Evolutionary conservation across 2,329 filamentous ascomycete genomes (phyloP).

Genomic region (Penicillium decumbens): DNA sequence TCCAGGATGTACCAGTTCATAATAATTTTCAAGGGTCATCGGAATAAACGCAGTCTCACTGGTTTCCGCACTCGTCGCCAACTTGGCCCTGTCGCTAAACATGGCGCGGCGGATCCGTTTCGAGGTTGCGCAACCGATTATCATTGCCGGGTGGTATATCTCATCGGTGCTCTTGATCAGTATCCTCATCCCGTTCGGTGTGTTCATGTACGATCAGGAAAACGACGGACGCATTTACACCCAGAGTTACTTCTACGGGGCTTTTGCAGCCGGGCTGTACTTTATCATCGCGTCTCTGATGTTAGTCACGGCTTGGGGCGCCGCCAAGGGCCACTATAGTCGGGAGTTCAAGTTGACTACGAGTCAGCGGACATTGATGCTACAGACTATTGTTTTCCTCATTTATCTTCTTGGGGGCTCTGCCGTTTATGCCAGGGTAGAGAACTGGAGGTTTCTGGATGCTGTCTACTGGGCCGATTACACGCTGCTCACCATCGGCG

Average conservation of each 20-base stretch:
- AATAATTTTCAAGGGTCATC: constrained; percentile 39
- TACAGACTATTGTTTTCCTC: constrained; percentile 42
- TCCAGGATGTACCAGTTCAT: background rate
- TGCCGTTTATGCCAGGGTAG: constrained; percentile 36
- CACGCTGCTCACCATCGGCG: constrained; percentile 35
- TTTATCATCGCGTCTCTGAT: constrained; percentile 53
- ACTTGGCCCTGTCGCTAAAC: constrained; percentile 54
- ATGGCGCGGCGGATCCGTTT: constrained; percentile 56
- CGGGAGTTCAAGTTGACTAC: constrained; percentile 54
- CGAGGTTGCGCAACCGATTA: constrained; percentile 55
- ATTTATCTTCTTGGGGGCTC: constrained; percentile 40
- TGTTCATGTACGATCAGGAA: constrained; percentile 37
- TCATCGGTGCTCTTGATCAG: constrained; percentile 52
- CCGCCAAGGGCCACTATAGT: constrained; percentile 51
- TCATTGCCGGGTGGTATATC: constrained; percentile 56
- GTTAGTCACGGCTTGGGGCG: constrained; percentile 54
- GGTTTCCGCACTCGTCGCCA: constrained; percentile 51
- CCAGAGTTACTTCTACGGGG: constrained; percentile 57
- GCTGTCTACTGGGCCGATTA: constrained; percentile 35
- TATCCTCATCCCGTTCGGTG: constrained; percentile 47
- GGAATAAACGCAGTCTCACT: constrained; percentile 55
- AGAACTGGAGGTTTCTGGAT: constrained; percentile 35
- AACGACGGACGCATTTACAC: constrained; percentile 46
- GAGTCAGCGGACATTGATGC: constrained; percentile 52
- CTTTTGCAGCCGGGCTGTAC: constrained; percentile 55